phyloP scores from a whole-genome alignment of 2,329 filamentous ascomycete species.

The Stemphylium beticola region DNA sequence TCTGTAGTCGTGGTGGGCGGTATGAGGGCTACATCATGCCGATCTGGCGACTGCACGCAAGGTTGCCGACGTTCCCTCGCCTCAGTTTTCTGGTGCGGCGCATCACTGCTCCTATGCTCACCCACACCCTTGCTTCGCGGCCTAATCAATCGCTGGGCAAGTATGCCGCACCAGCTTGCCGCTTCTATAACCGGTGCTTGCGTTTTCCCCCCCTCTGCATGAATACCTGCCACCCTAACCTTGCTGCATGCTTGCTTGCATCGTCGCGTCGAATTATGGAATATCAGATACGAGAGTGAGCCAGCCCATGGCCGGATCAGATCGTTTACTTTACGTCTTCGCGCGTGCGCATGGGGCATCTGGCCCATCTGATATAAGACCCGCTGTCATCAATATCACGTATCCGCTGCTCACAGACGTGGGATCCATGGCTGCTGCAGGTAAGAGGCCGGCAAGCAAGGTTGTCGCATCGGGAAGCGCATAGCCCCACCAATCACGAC shows the following conservation, averaged over 20 bases:
- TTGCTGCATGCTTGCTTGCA: slow-evolving; percentile 1
- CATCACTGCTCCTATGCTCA: background rate
- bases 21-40: slow-evolving; percentile 11
- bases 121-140: background rate
- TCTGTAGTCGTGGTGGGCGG: slow-evolving; percentile 4
- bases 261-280: background rate
- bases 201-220: background rate
- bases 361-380: background rate
- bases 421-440: slow-evolving; percentile 15
- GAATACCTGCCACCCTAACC: background rate
- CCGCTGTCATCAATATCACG: slow-evolving; percentile 1
- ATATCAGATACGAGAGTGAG: background rate
- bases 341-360: background rate
- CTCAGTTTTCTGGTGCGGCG: slow-evolving; percentile 5
- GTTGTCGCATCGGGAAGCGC: slow-evolving; percentile 22
- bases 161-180: background rate
- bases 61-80: too few species aligned
- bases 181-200: background rate
- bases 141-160: background rate
- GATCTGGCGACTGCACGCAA: slow-evolving; percentile 4
- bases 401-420: background rate
- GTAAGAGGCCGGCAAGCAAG: slow-evolving; percentile 27
- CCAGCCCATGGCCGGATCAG: background rate
- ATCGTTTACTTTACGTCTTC: background rate
- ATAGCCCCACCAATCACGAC: slow-evolving; percentile 21